Conservation (phyloP, 1,284 basidiomycete species). For the Papiliotrema flavescens region DNA sequence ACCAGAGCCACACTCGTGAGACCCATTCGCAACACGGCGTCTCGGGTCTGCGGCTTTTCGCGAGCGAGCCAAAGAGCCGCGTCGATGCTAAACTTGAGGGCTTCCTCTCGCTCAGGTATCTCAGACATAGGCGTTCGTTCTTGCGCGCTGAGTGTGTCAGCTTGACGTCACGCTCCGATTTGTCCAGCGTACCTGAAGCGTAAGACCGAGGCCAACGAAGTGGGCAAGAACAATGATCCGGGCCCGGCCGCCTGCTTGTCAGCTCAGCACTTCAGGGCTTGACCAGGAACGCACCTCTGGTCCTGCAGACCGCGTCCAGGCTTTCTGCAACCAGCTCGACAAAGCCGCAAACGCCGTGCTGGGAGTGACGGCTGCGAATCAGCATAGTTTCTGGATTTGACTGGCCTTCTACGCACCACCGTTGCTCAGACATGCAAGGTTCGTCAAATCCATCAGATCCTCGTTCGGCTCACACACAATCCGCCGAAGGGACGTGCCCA, state of each 20-base stretch:
- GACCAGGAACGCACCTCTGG: background rate
- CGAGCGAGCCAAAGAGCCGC: constrained; percentile 22
- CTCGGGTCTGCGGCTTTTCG: constrained; percentile 5
- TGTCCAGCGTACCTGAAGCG: constrained; percentile 23
- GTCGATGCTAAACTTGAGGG: constrained; percentile 26
- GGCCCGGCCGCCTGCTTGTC: background rate
- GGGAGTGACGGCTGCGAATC: background rate
- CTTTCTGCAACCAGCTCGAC: constrained; percentile 23
- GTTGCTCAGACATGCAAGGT: background rate
- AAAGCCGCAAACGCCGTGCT: constrained; percentile 12
- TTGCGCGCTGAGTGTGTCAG: constrained; percentile 16
- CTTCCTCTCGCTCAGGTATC: constrained; percentile 32
- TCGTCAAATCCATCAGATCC: background rate
- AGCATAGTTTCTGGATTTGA: background rate
- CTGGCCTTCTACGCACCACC: background rate
- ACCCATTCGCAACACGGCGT: constrained; percentile 13
- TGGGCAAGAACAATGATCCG: constrained; percentile 27
- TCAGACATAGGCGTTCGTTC: constrained; percentile 24
- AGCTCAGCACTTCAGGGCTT: background rate
- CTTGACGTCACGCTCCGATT: background rate
- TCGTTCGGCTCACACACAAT: background rate
- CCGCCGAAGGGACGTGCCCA: background rate
- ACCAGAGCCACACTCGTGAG: constrained; percentile 16
- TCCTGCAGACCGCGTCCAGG: constrained; percentile 16
- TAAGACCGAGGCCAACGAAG: constrained; percentile 19